A percentile compares a stretch with the other conserved stretches of the same genome.
These are phyloP conservation scores for Lasiodiplodia sp. DNA, from an alignment of 2,329 filamentous ascomycete genomes.

Conservation along the genomic window DNA sequence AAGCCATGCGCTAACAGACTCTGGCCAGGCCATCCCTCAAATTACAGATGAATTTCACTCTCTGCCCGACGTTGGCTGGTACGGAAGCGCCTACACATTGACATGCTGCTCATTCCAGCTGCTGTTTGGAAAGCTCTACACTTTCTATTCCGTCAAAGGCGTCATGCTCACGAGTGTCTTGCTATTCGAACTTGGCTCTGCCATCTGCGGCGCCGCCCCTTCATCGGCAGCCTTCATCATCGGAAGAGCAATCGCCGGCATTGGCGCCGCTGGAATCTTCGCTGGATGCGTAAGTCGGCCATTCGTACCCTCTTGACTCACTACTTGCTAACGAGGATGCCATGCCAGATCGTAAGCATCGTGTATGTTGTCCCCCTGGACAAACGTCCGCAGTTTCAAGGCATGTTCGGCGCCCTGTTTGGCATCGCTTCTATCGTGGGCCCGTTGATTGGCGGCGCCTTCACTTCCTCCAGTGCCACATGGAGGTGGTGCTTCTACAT, in stretches of 20 bases:
- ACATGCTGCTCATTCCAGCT: slow-evolving; percentile 56
- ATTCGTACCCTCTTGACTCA: slow-evolving; percentile 46
- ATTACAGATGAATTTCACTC: slow-evolving; percentile 41
- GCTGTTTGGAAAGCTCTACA: slow-evolving; percentile 56
- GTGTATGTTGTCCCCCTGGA: slow-evolving; percentile 44
- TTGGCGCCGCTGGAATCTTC: slow-evolving; percentile 60
- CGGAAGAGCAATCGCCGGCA: slow-evolving; percentile 59
- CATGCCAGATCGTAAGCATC: background rate
- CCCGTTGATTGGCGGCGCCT: slow-evolving; percentile 34
- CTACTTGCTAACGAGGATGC: background rate
- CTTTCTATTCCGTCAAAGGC: slow-evolving; percentile 47
- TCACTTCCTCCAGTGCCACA: slow-evolving; percentile 35
- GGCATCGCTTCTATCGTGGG: slow-evolving; percentile 35
- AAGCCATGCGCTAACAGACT: slow-evolving; percentile 29
- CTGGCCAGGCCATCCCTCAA: slow-evolving; percentile 39
- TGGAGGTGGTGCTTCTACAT: slow-evolving; percentile 53
- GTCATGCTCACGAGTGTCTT: slow-evolving; percentile 42
- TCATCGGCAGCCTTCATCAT: slow-evolving; percentile 49
- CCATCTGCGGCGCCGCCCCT: slow-evolving; percentile 53
- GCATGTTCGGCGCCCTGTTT: slow-evolving; percentile 25
- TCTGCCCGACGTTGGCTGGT: slow-evolving; percentile 47
- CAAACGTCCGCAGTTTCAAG: slow-evolving; percentile 39
- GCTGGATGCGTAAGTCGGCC: slow-evolving; percentile 56
- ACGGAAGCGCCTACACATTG: slow-evolving; percentile 52
- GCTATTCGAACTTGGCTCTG: slow-evolving; percentile 62